Base-by-base conservation (phyloP, 768 basidiomycete genomes). In the Termitomyces eurrhizus region DNA sequence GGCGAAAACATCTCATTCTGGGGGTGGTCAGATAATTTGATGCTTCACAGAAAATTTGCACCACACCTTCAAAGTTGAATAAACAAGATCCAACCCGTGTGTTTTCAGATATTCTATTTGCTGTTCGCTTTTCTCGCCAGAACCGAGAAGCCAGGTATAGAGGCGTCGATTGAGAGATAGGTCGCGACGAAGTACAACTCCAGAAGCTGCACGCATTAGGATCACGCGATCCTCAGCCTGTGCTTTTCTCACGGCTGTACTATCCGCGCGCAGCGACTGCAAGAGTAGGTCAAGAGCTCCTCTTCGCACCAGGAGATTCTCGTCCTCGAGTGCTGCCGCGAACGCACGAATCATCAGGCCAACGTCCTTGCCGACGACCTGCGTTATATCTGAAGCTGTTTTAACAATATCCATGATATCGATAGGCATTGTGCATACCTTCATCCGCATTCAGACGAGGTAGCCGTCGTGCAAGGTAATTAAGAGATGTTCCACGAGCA, bases 331-430 rank as follows among this genome's bases (percentile, higher is more conserved):
- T 0, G 90, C 90, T 7, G 93, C 86, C 3, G 94, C 81, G 62
- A 98, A 93, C 0, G 93, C 96, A 50, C 97, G 84, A 58, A 98
- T 89, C 90, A 98, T 93, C 53, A 98, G 78, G 2, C 96, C 97
- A 52, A 93, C 84, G 68, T 97, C 94, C 51, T 84, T 83, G 4
- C 94, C 95, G 12, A 94, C 83, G 35, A 93, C 85, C 4, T 79
- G 73, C 0, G 84, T 81, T 29, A 93, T 84, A 66, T 91, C 91
- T 83, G 58, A 18, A 33, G 36, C 35, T 58, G 16, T 18, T 56
- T 42, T 26, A 58, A 37, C 46, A 26, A 24, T 21, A 32, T 16
- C 12, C 7, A 24, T 16, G 41, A n/a, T 52, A 14, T 29, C 57
- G 7, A 41, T 24, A 14, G 54, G 32, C 8, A 32, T 8, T 33